Base-by-base conservation (phyloP, 208 protist species). In the Trypanosoma cruzi region DNA sequence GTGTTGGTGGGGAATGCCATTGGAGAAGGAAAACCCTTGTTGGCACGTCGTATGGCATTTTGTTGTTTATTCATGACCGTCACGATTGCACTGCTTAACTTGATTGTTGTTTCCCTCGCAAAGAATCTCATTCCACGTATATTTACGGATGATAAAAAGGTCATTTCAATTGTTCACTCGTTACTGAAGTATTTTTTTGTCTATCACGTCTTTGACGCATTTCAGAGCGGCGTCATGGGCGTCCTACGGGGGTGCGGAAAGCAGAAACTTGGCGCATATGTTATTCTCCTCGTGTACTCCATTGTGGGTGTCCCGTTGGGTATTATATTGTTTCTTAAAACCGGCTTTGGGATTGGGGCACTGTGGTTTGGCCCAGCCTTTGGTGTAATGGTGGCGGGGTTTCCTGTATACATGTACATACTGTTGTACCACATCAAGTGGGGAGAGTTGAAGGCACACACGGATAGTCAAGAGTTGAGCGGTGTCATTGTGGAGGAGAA, bases 181-280 rank as follows among this genome's bases (percentile, higher is more conserved):
- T 54, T 92, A 46, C 67, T 88, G 2, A 64, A 49, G 0, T 81
- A 75, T 55, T 90, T 86, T 56, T 34, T 72, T 1, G 60, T 84
- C 13, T 95, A 90, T 62, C 86, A 95, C 71, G 64, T 87, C 34
- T 86, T 88, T 50, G 89, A 95, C 63, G 72, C 69, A 36, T 34
- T 88, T 14, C 89, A 95, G 67, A 92, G 86, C 56, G 82, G 72
- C 69, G 88, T 95, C 82, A 91, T 92, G 86, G 89, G 89, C 16
- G 73, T 95, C 16, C 61, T 95, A 57, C 84, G 86, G 20, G 86
- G 85, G 8, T 93, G 86, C 55, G 86, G 89, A 16, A 46, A 81
- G 68, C 86, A 95, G 76, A 54, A 73, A 11, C 68, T 89, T 26
- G 85, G 85, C 24, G 82, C 85, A 13, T 24, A 89, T 34, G 54